Evolutionary conservation across 2,329 filamentous ascomycete species (phyloP).

Genomic region (Bimuria novae-zelandiae): DNA sequence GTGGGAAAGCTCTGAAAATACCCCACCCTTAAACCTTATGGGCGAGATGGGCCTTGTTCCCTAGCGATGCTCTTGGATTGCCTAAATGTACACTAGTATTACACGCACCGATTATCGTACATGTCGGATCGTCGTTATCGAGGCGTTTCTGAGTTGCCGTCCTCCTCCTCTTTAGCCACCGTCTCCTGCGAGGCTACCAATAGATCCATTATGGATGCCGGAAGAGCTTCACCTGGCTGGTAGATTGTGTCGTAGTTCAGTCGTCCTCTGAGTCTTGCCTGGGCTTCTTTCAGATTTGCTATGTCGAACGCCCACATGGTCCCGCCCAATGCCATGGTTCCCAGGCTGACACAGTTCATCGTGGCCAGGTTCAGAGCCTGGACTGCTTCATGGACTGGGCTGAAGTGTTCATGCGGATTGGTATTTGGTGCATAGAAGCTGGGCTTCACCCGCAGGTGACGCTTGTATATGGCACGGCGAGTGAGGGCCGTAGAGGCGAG

Average conservation of each 20-base stretch:
- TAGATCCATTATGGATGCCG: slow-evolving; percentile 31
- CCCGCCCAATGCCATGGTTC: slow-evolving; percentile 75
- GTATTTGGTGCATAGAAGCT: slow-evolving; percentile 71
- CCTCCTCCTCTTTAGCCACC: slow-evolving; percentile 56
- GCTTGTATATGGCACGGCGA: slow-evolving; percentile 66
- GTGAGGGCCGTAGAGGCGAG: slow-evolving; percentile 69
- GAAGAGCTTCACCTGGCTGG: slow-evolving; percentile 46
- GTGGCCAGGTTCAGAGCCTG: slow-evolving; percentile 87
- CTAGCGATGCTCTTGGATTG: no score
- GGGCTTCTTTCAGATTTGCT: slow-evolving; percentile 57
- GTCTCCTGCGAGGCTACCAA: slow-evolving; percentile 51
- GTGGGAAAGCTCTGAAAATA: not conserved
- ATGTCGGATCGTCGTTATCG: slow-evolving; percentile 18
- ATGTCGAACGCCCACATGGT: slow-evolving; percentile 79
- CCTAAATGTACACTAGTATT: slow-evolving; percentile 28
- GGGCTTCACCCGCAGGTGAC: slow-evolving; percentile 65
- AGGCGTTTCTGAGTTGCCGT: slow-evolving; percentile 12
- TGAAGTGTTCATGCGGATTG: slow-evolving; percentile 54
- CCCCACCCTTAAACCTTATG: not conserved
- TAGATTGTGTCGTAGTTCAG: slow-evolving; percentile 60
- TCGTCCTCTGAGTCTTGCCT: slow-evolving; percentile 60
- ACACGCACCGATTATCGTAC: slow-evolving; percentile 23
- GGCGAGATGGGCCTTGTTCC: not conserved
- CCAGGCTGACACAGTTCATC: slow-evolving; percentile 78
- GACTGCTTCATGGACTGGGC: slow-evolving; percentile 72